Conservation (phyloP, 2,329 filamentous ascomycete genomes). For the Biscogniauxia sp. region DNA sequence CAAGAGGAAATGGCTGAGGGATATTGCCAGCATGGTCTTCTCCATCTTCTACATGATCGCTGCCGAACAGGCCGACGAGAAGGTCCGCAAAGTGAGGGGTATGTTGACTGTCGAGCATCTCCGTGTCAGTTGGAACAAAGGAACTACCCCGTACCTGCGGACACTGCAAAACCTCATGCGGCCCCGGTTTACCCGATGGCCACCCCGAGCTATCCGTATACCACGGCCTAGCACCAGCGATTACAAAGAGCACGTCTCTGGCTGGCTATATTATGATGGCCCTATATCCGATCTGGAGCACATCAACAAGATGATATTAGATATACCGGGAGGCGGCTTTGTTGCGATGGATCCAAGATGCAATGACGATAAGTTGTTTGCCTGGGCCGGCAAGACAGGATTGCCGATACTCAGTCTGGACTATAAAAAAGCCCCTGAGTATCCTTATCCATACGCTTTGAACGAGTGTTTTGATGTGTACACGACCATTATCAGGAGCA, state of each 20-base stretch:
- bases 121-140: conserved; percentile 93
- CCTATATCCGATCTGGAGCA: conserved; percentile 73
- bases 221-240: conserved; percentile 75
- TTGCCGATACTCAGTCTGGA: conserved; percentile 89
- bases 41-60: conserved; percentile 88
- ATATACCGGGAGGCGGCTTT: conserved; percentile 91
- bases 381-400: conserved; percentile 86
- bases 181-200: conserved; percentile 76
- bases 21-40: conserved; percentile 80
- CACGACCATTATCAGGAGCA: conserved; percentile 66
- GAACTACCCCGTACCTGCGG: conserved; percentile 79
- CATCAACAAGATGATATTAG: conserved; percentile 76
- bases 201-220: conserved; percentile 80
- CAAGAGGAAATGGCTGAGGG: conserved; percentile 71
- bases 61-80: conserved; percentile 92
- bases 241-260: conserved; percentile 78
- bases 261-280: conserved; percentile 94
- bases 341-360: conserved; percentile 95
- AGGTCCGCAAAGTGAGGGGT: conserved; percentile 85
- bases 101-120: conserved; percentile 88
- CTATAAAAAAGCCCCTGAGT: conserved; percentile 83
- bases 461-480: conserved; percentile 90
- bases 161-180: conserved; percentile 71
- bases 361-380: conserved; percentile 89
- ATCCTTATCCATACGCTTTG: conserved; percentile 79